A percentile compares a stretch with the other conserved stretches of the same genome.
Evolutionary conservation across 192 early-diverging fungal genomes (phyloP).

Genomic region (Backusella circina): DNA sequence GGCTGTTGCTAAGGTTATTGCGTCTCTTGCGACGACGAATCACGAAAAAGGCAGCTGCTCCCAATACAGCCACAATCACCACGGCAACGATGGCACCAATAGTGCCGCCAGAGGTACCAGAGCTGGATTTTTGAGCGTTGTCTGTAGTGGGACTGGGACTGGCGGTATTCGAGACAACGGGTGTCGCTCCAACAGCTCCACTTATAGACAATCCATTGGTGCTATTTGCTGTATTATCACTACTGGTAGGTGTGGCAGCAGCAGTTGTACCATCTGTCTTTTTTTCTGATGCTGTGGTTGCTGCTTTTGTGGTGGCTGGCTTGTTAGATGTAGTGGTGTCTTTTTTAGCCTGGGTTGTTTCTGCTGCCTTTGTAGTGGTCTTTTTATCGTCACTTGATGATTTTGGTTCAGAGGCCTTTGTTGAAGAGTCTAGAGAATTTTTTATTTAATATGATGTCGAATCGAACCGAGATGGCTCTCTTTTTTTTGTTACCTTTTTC

Average conservation of each 20-base stretch:
- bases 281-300: neutral
- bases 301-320: neutral
- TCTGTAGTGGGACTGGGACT: neutral
- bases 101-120: conserved; percentile 15
- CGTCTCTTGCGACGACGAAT: conserved; percentile 1
- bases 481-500: neutral
- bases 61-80: conserved; percentile 11
- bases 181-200: neutral
- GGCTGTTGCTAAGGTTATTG: neutral
- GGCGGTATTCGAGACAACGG: neutral
- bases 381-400: neutral
- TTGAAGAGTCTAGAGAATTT: neutral
- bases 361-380: neutral
- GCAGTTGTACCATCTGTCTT: neutral
- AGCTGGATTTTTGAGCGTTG: neutral
- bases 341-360: neutral
- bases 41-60: conserved; percentile 20
- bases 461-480: neutral
- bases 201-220: neutral
- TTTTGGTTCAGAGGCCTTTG: neutral
- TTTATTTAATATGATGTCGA: neutral
- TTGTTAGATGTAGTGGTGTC: neutral
- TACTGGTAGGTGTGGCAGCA: neutral
- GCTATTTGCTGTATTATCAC: neutral
- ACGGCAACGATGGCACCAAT: conserved; percentile 35